A percentile compares a stretch with the other conserved stretches of the same genome.
Evolutionary conservation across 345 rosid genomes (phyloP).

Genomic region (Acer negundo): DNA sequence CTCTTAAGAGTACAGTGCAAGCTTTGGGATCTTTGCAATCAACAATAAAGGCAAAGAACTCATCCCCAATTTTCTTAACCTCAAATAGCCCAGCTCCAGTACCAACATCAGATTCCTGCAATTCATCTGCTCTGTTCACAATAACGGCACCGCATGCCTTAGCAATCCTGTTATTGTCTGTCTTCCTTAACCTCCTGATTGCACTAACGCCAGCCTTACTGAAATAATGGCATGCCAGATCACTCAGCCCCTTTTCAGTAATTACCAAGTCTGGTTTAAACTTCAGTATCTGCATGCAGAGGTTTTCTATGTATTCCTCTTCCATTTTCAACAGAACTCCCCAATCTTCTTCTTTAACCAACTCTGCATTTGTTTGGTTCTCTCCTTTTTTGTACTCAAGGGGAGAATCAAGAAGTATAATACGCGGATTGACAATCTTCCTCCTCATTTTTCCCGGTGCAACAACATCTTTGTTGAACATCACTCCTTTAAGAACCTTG

Average conservation of each 20-base stretch:
- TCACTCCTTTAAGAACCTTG: slow-evolving; percentile 87
- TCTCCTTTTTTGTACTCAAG: slow-evolving; percentile 98
- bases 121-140: slow-evolving; percentile 91
- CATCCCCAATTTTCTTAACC: slow-evolving; percentile 94
- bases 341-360: slow-evolving; percentile 96
- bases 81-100: slow-evolving; percentile 94
- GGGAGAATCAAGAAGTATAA: slow-evolving; percentile 92
- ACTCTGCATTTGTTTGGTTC: slow-evolving; percentile 95
- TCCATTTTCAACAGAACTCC: slow-evolving; percentile 79
- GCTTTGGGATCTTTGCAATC: slow-evolving; percentile 97
- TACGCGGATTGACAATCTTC: slow-evolving; percentile 79
- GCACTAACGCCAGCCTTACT: slow-evolving; percentile 97
- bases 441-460: slow-evolving; percentile 98
- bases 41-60: slow-evolving; percentile 83
- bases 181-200: slow-evolving; percentile 90
- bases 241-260: slow-evolving; percentile 98
- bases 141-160: slow-evolving; percentile 96
- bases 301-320: slow-evolving; percentile 85
- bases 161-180: slow-evolving; percentile 91
- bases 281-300: slow-evolving; percentile 80
- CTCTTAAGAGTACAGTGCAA: slow-evolving; percentile 88
- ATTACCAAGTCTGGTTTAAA: slow-evolving; percentile 90
- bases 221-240: slow-evolving; percentile 89
- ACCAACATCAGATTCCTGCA: slow-evolving; percentile 97
- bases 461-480: slow-evolving; percentile 92